Evolutionary conservation across 108 stramenopile genomes (phyloP), one percentile per base, ranked within the genome.

Genomic region (Cylindrotheca closterium): DNA sequence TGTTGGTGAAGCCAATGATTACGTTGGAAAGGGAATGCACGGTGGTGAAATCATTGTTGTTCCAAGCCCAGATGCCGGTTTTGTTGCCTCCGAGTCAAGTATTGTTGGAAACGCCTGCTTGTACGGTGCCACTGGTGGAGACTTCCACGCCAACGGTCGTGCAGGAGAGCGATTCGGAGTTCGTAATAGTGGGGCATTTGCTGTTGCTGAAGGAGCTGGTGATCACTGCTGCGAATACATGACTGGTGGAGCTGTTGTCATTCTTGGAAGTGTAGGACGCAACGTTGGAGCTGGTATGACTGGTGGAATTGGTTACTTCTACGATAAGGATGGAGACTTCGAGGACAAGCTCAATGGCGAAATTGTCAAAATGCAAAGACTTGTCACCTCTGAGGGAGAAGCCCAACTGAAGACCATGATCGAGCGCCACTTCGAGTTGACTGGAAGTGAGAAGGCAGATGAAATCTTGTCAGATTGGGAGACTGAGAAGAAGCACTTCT

Each of bases 171-270:
- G 98, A 55, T 98, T 98, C 66, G 87, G 90, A 55, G 98, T 98
- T 30, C 93, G 98, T 28, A 97, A 97, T 75, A 90, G 88, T 55
- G 97, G 97, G 29, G 96, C 95, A 1, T 86, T 86, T 64, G 97
- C 95, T 55, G 97, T 98, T n/a, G 91, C 93, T 18, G 97, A 98
- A 73, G 97, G 97, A 63, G 88, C 92, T 23, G 97, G 97, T 53
- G 96, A 96, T 67, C 97, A 98, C 67, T 92, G 93, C 61, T 95
- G 93, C 67, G 97, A 98, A 75, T 98, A 98, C 85, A 98, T 98
- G 97, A 98, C 97, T 46, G 95, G 94, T 28, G 96, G 96, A 55
- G 89, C 89, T 47, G 94, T 94, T 27, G 94, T 96, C 21, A 81
- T 87, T 46, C 89, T 97, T 34, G 97, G 97, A 32, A 73, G 79